Evolutionary conservation across 208 protist species (phyloP), one percentile per base, ranked within the genome.

Genomic region (Wallacemonas collosoma): DNA sequence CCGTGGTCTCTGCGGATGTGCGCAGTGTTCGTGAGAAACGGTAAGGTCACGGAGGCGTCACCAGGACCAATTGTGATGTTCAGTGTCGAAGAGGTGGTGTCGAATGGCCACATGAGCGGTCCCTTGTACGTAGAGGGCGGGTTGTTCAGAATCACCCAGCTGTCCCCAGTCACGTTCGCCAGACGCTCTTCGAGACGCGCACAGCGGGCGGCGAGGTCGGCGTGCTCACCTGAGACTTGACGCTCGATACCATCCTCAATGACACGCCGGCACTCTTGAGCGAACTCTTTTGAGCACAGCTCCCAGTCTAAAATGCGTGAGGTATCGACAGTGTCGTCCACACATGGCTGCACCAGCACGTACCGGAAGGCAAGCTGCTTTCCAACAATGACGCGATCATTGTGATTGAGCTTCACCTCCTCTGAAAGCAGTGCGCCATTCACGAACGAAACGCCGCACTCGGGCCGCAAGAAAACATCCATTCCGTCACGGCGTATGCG

Each of bases 281-380:
- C 68, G 65, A 91, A 88, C 68, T 90, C 85, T 41, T 76, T 86
- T n/a, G 67, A 61, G 63, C 77, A 88, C 7, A 83, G 73, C 65
- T 88, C 88, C 85, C 88, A 89, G 71, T 93, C 83, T 35, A 91
- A 72, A 58, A 90, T 85, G 44, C 75, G 73, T 38, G 81, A 87
- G 15, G 50, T 75, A 4, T 71, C 48, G 4, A 12, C 12, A 35
- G 5, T 44, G 64, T 47, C 51, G 14, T 72, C 68, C 2, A 40
- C 39, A 26, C 47, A 68, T 3, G 61, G 3, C 0, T 65, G 69
- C 3, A 68, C 51, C 36, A 77, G 35, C 53, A 83, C 81, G 58
- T 86, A 91, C 8, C 85, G 85, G 55, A 89, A 86, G 2, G 78
- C 81, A 6, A 89, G 67, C 11, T 90, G 80, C 47, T 76, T 89